phyloP scores from a whole-genome alignment of 495 filamentous ascomycete species.

The Immersiella caudata region DNA sequence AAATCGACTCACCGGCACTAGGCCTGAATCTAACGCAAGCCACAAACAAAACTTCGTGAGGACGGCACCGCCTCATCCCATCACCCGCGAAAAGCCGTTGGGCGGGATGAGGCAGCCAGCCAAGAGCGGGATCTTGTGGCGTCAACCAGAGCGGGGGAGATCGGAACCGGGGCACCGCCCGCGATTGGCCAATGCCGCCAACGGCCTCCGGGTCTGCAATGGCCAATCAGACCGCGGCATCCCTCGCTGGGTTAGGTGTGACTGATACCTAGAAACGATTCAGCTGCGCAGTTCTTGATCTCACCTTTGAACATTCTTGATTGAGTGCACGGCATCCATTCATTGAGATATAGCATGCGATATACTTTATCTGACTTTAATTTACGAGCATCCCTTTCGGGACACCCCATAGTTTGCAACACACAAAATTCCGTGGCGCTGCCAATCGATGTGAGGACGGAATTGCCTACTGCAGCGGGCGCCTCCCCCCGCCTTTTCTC shows the following conservation, averaged over 20 bases:
- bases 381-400: background rate
- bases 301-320: background rate
- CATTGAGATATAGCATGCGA: too few relatives aligned
- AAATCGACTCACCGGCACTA: background rate
- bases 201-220: background rate
- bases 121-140: background rate
- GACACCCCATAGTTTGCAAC: background rate
- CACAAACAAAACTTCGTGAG: background rate
- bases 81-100: background rate
- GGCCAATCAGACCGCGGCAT: background rate
- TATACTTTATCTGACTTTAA: background rate
- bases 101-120: background rate
- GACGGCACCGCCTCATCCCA: background rate
- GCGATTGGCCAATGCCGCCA: background rate
- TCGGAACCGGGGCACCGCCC: background rate
- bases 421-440: too few relatives aligned
- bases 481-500: background rate
- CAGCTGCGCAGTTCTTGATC: background rate
- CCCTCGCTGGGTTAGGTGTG: background rate
- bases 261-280: background rate
- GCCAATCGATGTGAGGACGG: too few relatives aligned
- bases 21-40: background rate
- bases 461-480: background rate
- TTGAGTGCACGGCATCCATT: background rate
- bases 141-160: background rate